Percentiles rank a stretch among this genome's conserved stretches.
Conservation (phyloP, 2,329 filamentous ascomycete genomes). For the Fusarium cyanostomum region DNA sequence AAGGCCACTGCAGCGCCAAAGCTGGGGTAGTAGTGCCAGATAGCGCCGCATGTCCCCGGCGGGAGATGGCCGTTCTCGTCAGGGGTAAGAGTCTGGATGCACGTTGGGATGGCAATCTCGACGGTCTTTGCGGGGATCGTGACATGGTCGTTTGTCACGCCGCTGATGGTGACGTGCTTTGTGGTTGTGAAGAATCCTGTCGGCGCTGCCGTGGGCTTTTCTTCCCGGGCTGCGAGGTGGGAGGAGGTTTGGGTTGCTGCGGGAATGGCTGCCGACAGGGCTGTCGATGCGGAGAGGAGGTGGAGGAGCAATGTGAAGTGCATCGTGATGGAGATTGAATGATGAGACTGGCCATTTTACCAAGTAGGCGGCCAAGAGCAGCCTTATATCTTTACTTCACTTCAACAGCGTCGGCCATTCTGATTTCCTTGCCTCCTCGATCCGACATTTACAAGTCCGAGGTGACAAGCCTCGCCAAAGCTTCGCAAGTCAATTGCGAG, state of each 20-base stretch:
- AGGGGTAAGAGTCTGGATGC: slow-evolving; percentile 47
- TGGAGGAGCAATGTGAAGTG: slow-evolving; percentile 27
- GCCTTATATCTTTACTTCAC: slow-evolving; percentile 12
- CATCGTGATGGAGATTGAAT: slow-evolving; percentile 15
- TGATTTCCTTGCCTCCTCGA: slow-evolving; percentile 20
- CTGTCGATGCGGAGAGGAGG: slow-evolving; percentile 17
- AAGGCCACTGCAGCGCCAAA: slow-evolving; percentile 45
- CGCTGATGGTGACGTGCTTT: slow-evolving; percentile 36
- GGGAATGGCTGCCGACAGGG: slow-evolving; percentile 4
- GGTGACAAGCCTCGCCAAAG: background rate
- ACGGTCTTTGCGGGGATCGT: slow-evolving; percentile 46
- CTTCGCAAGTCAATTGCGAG: slow-evolving; percentile 30
- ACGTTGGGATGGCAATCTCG: slow-evolving; percentile 47
- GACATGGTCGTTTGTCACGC: slow-evolving; percentile 30
- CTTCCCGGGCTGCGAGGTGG: slow-evolving; percentile 14
- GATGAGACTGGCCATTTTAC: background rate
- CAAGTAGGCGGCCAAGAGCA: background rate
- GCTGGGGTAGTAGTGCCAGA: slow-evolving; percentile 48
- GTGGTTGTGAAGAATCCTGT: slow-evolving; percentile 43
- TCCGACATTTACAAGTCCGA: slow-evolving; percentile 13
- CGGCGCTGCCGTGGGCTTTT: slow-evolving; percentile 13
- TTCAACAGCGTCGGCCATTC: background rate
- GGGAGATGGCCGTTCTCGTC: slow-evolving; percentile 49
- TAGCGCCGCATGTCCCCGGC: slow-evolving; percentile 44
- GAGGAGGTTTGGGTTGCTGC: slow-evolving; percentile 15